Evolutionary conservation across 1,284 basidiomycete genomes (phyloP).

Genomic region (Trametes polyzona): DNA sequence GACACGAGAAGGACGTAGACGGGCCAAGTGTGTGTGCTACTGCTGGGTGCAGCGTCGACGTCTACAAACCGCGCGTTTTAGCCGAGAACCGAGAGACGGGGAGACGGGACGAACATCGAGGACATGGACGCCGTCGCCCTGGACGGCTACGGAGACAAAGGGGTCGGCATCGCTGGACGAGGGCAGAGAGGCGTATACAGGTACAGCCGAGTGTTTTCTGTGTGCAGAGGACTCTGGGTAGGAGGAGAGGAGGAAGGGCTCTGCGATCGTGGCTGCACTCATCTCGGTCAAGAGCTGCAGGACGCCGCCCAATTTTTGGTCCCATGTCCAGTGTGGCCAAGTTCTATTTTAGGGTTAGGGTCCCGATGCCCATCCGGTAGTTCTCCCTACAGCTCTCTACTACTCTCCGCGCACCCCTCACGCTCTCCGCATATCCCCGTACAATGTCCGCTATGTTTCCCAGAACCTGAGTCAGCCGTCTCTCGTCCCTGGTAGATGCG

Average conservation of each 20-base stretch:
- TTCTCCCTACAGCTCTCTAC: constrained; percentile 24
- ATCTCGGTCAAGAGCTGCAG: constrained; percentile 39
- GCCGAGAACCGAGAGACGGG: background rate
- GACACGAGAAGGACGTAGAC: constrained; percentile 60
- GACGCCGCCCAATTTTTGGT: constrained; percentile 23
- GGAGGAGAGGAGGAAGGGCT: constrained; percentile 62
- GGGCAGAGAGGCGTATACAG: constrained; percentile 15
- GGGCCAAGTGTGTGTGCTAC: constrained; percentile 71
- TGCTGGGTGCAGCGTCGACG: constrained; percentile 66
- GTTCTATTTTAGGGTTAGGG: constrained; percentile 34
- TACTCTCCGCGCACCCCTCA: constrained; percentile 13
- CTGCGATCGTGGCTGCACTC: constrained; percentile 51
- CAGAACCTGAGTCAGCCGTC: constrained; percentile 14
- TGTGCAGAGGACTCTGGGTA: constrained; percentile 41
- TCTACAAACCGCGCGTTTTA: constrained; percentile 41
- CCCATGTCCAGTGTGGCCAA: constrained; percentile 11
- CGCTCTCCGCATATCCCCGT: constrained; percentile 10
- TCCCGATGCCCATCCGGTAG: constrained; percentile 21
- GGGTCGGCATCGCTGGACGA: constrained; percentile 21
- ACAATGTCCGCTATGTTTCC: constrained; percentile 12
- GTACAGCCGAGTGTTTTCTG: constrained; percentile 19
- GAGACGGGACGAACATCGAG: constrained; percentile 53
- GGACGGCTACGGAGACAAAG: constrained; percentile 63
- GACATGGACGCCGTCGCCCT: constrained; percentile 73
- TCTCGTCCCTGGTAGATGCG: background rate